Percentiles rank a stretch among this genome's conserved stretches.
phyloP scores from a whole-genome alignment of 805 yeast genomes.

The Millerago galiae region DNA sequence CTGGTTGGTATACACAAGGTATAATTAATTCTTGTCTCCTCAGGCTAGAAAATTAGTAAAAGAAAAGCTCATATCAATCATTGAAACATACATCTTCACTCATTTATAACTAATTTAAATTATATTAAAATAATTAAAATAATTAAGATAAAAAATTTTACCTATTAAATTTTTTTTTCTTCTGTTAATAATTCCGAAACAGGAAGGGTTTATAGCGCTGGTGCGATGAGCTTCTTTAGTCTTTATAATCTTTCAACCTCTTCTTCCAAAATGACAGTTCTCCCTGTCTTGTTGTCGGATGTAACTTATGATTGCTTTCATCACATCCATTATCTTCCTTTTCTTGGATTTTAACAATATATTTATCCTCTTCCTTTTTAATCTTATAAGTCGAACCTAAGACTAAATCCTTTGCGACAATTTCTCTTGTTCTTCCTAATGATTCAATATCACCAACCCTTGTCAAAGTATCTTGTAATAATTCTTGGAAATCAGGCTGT shows the following conservation, averaged over 20 bases:
- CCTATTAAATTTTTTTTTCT: neutral
- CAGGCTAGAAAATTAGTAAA: neutral
- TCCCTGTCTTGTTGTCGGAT: slow-evolving; percentile 23
- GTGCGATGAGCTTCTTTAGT: slow-evolving; percentile 4
- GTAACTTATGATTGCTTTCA: slow-evolving; percentile 16
- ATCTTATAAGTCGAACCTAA: slow-evolving; percentile 41
- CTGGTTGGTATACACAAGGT: slow-evolving; percentile 73
- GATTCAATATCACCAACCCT: slow-evolving; percentile 74
- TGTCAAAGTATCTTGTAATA: slow-evolving; percentile 57
- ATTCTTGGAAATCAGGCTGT: slow-evolving; percentile 63
- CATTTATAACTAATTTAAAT: neutral
- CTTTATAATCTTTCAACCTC: slow-evolving; percentile 12
- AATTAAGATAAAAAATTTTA: neutral
- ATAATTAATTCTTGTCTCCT: slow-evolving; percentile 26
- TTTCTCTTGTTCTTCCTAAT: slow-evolving; percentile 69
- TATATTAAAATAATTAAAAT: neutral
- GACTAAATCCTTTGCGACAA: slow-evolving; percentile 63
- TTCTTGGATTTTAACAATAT: slow-evolving; percentile 9
- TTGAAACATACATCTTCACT: slow-evolving; percentile 2
- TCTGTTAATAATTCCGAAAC: neutral
- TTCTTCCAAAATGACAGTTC: slow-evolving; percentile 20
- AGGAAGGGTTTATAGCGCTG: slow-evolving; percentile 4
- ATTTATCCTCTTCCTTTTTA: slow-evolving; percentile 14
- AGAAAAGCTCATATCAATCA: neutral
- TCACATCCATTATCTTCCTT: slow-evolving; percentile 19